phyloP scores from a whole-genome alignment of 2,329 filamentous ascomycete genomes.

The Plenodomus tracheiphilus region DNA sequence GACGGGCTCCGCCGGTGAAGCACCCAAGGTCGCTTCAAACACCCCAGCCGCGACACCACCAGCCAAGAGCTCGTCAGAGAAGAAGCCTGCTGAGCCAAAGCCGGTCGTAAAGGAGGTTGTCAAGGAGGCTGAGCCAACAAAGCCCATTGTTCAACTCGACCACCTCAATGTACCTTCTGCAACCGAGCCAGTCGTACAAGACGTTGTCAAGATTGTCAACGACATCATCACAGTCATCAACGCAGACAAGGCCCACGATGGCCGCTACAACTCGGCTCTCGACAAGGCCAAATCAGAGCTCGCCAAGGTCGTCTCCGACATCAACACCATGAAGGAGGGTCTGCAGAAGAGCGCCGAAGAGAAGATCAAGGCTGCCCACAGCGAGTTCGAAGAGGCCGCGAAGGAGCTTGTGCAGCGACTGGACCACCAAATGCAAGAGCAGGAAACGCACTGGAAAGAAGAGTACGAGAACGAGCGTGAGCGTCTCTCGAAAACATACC shows the following conservation, averaged over 20 bases:
- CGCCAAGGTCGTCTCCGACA: conserved; percentile 74
- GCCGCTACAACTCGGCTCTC: conserved; percentile 77
- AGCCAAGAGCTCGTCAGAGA: conserved; percentile 31
- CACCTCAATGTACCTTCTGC: conserved; percentile 74
- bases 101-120: conserved; percentile 14
- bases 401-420: conserved; percentile 87
- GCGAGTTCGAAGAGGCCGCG: conserved; percentile 84
- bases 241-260: conserved; percentile 72
- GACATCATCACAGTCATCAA: conserved; percentile 94
- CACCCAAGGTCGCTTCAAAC: conserved; percentile 32
- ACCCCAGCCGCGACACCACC: conserved; percentile 1
- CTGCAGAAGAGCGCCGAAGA: conserved; percentile 72
- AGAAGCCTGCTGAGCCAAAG: conserved; percentile 18
- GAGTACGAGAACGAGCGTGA: conserved; percentile 90
- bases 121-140: conserved; percentile 23
- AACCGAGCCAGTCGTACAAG: conserved; percentile 85
- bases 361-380: conserved; percentile 70
- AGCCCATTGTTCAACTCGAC: conserved; percentile 66
- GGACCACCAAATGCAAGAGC: conserved; percentile 77
- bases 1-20: conserved; percentile 6
- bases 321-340: conserved; percentile 71
- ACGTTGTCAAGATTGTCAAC: conserved; percentile 93
- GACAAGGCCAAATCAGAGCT: conserved; percentile 85
- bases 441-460: conserved; percentile 80
- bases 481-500: conserved; percentile 75